Percentiles rank a stretch among this genome's conserved stretches.
Evolutionary conservation across 352 stramenopile species (phyloP).

Genomic region (Phytophthora melonis): DNA sequence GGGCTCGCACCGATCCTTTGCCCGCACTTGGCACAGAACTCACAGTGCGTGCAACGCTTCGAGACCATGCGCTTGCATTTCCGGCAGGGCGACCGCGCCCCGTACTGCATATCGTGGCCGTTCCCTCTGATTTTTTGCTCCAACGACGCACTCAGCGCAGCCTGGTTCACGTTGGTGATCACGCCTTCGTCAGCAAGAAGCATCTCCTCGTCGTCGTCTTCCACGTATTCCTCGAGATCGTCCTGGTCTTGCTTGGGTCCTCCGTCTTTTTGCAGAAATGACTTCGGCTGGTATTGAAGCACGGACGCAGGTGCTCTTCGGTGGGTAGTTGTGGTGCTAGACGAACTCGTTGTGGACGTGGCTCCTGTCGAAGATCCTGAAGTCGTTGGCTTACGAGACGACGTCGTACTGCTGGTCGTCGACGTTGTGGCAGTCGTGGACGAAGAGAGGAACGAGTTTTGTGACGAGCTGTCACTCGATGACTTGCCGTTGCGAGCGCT

Average conservation of each 20-base stretch:
- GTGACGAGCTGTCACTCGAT: constrained; percentile 16
- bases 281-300: constrained; percentile 81
- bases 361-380: constrained; percentile 14
- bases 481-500: constrained; percentile 24
- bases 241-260: constrained; percentile 51
- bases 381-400: constrained; percentile 25
- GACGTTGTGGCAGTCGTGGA: constrained; percentile 26
- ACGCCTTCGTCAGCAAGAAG: constrained; percentile 60
- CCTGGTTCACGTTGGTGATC: constrained; percentile 84
- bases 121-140: constrained; percentile 76
- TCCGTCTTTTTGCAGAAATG: constrained; percentile 66
- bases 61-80: constrained; percentile 79
- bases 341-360: constrained; percentile 26
- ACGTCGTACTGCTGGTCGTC: constrained; percentile 14
- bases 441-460: constrained; percentile 36
- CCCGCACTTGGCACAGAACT: constrained; percentile 75
- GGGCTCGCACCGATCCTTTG: constrained; percentile 70
- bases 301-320: constrained; percentile 46
- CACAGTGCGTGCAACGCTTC: constrained; percentile 77
- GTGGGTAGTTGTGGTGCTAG: constrained; percentile 20
- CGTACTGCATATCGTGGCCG: constrained; percentile 81
- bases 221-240: constrained; percentile 66
- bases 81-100: constrained; percentile 68
- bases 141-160: constrained; percentile 70
- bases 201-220: constrained; percentile 76